Evolutionary conservation across 805 yeast genomes (phyloP).

Genomic region (Candida xiaguanensis): DNA sequence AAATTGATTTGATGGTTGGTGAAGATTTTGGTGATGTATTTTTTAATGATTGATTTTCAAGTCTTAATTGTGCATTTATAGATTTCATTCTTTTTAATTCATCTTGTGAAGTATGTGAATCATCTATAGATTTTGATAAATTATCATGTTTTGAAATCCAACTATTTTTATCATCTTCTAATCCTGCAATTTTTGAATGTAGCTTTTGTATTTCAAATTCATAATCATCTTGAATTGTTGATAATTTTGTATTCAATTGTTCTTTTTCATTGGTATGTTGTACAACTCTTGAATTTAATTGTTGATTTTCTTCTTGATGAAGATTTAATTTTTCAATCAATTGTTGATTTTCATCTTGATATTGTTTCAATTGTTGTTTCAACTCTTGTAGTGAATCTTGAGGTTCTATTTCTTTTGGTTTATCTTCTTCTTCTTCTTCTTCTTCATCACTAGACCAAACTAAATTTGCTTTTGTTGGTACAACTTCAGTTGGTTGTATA

Average conservation of each 20-base stretch:
- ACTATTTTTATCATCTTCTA: conserved; percentile 15
- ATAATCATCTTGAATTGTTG: conserved; percentile 21
- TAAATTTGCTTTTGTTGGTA: conserved; percentile 81
- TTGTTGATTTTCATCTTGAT: background rate
- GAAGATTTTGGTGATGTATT: conserved; percentile 10
- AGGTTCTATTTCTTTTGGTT: conserved; percentile 7
- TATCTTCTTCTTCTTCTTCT: conserved; percentile 38
- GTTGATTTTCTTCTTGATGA: conserved; percentile 17
- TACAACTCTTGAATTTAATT: conserved; percentile 20
- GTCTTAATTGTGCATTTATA: conserved; percentile 29
- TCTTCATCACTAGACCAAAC: conserved; percentile 90
- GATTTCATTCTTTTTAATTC: conserved; percentile 29
- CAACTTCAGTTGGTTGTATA: conserved; percentile 61
- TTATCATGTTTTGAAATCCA: conserved; percentile 6
- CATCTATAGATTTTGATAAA: conserved; percentile 5
- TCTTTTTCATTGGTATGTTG: conserved; percentile 13
- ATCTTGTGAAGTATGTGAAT: conserved; percentile 9
- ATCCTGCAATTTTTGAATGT: conserved; percentile 16
- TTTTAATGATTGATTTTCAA: conserved; percentile 37
- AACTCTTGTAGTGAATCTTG: conserved; percentile 5
- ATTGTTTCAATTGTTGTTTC: background rate
- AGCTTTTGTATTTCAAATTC: conserved; percentile 17
- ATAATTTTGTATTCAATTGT: conserved; percentile 14
- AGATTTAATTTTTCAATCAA: background rate
- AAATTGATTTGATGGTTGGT: background rate